A percentile compares a stretch with the other conserved stretches of the same genome.
These are phyloP conservation scores for Setomelanomma holmii DNA, from an alignment of 2,329 filamentous ascomycete genomes.

Conservation along the genomic window DNA sequence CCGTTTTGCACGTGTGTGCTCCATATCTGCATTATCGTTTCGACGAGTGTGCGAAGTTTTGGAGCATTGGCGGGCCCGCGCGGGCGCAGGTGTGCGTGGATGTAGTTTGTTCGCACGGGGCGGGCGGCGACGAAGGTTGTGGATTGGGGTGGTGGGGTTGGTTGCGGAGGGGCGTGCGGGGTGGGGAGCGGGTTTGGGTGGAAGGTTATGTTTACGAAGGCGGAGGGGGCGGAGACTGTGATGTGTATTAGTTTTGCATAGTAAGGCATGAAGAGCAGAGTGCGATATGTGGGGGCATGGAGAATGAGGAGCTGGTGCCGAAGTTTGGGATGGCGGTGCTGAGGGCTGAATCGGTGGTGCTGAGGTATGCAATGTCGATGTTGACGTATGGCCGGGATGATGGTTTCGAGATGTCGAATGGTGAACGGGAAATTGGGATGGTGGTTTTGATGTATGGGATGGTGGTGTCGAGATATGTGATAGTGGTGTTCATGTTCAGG, in stretches of 20 bases:
- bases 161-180: too few species aligned
- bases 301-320: too few species aligned
- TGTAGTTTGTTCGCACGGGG: constrained; percentile 24
- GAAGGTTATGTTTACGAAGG: constrained; percentile 56
- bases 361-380: too few species aligned
- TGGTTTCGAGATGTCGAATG: too few species aligned
- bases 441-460: too few species aligned
- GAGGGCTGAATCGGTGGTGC: too few species aligned
- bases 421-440: not conserved
- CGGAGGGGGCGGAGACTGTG: constrained; percentile 46
- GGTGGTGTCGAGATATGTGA: too few species aligned
- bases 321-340: too few species aligned
- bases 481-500: too few species aligned
- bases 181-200: too few species aligned
- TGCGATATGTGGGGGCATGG: not conserved
- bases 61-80: constrained; percentile 14
- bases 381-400: not conserved
- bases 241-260: not conserved
- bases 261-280: too few species aligned
- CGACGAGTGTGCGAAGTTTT: constrained; percentile 17
- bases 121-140: constrained; percentile 1
- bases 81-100: constrained; percentile 30
- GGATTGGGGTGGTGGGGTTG: constrained; percentile 1
- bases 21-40: constrained; percentile 25
- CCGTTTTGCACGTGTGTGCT: constrained; percentile 8